Evolutionary conservation across 2,329 filamentous ascomycete species (phyloP), one percentile per base, ranked within the genome.

Genomic region (Beauveria caledonica): DNA sequence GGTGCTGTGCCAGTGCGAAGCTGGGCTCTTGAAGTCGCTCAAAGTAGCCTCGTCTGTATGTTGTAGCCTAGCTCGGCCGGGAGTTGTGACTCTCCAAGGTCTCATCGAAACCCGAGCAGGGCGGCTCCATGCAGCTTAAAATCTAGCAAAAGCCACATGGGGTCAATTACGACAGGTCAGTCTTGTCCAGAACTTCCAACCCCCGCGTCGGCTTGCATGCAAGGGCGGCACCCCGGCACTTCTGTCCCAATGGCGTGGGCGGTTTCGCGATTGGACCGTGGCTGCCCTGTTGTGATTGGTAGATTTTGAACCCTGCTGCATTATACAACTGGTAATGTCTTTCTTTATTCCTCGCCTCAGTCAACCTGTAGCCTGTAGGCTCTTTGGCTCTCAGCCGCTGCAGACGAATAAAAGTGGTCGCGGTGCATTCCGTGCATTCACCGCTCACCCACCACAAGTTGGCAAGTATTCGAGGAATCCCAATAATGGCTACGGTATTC

Each of bases 231-330:
- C 25, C 45, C 56, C 56, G 56, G 56, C 46, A 58, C 36, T 58
- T 51, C 51, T 58, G 46, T 58, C 56, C 56, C 56, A 58, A 51
- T 58, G 39, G 56, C 39, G 46, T 50, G 56, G 56, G 39, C 48
- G 23, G 19, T 58, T 51, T 44, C n/a, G 36, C 56, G 23, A 58
- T 58, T 58, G 56, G 56, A 44, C 46, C 48, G 15, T 50, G 15
- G 19, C 7, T 36, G 21, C 19, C 33, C 3, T 19, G 2, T 33
- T 21, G 21, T 36, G 45, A 58, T 50, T 58, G 45, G 55, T 19
- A 29, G 15, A n/a, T n/a, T 36, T 5, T 29, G 17, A 42, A 27
- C 23, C 46, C 33, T 49, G 21, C 51, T 40, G 21, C 40, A 45
- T 45, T 44, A 15, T 40, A 25, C 36, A 29, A 29, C 33, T 36